Base-by-base conservation (phyloP, 768 basidiomycete genomes). In the Roridomyces roridus region DNA sequence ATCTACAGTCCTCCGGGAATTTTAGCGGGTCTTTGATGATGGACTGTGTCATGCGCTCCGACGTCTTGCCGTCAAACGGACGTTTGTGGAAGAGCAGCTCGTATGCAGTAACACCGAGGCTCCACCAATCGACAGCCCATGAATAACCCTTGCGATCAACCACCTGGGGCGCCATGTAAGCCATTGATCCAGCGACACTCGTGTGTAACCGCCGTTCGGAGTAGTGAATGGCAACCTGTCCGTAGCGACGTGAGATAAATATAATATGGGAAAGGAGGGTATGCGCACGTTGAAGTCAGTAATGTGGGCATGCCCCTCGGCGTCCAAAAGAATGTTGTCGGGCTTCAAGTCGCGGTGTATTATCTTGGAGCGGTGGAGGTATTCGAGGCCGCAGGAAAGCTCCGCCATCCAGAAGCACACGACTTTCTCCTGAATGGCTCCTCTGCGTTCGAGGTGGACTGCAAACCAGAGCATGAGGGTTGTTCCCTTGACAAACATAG, bases 161-260 rank as follows among this genome's bases (percentile, higher is more conserved):
- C n/a, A 99, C 90, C 72, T 99, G 94, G 0, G 96, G 96, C 10
- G 96, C 96, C 97, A 99, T 99, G 76, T 99, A 99, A 0, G 97
- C 96, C 94, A 99, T 96, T 67, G 92, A 95, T 4, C 97, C 97
- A 7, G 97, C 96, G 15, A 99, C 91, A 57, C 92, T 94, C 0
- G 92, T 94, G 72, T 98, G 89, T 58, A 91, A 67, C 31, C 96
- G 84, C 48, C 89, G 82, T 57, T 93, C 91, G 11, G 96, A 96
- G 70, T 94, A 98, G 72, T 98, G 96, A 8, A 98, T 96, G 21
- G 96, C 97, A 63, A 99, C 60, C 60, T 62, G 39, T 26, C n/a
- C n/a, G n/a, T n/a, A n/a, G 15, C 18, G 15, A 14, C 1, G 17
- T 57, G 25, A 56, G 51, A 12, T 1, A 34, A 25, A 14, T 4